phyloP scores from a whole-genome alignment of 306 rosid genomes.

The Pyrus pyrifolia region DNA sequence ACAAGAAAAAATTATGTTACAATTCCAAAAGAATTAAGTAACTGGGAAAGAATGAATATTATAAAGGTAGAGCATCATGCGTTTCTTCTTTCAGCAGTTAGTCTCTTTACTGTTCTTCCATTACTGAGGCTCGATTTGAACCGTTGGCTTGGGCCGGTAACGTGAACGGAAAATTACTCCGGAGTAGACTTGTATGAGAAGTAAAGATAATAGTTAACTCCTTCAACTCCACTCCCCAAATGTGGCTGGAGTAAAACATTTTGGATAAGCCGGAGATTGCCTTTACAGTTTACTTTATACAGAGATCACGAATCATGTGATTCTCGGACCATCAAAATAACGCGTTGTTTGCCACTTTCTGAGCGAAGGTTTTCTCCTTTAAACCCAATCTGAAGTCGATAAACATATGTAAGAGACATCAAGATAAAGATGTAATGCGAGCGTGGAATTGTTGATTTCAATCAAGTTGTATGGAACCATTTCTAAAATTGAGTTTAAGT shows the following conservation, averaged over 20 bases:
- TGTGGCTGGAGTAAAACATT: conserved; percentile 11
- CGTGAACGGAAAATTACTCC: conserved; percentile 28
- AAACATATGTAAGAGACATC: neutral
- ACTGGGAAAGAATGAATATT: conserved; percentile 4
- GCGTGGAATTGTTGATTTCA: neutral
- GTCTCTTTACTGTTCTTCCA: conserved; percentile 23
- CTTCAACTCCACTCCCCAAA: conserved; percentile 6
- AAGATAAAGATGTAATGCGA: neutral
- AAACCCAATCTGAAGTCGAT: conserved; percentile 47
- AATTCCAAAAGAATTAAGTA: conserved; percentile 22
- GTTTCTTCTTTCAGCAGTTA: conserved; percentile 8
- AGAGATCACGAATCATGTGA: conserved; percentile 42
- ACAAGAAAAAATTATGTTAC: conserved; percentile 39
- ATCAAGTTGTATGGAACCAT: neutral
- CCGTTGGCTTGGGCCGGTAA: conserved; percentile 33
- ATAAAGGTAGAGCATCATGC: neutral
- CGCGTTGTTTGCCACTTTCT: conserved; percentile 85
- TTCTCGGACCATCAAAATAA: conserved; percentile 74
- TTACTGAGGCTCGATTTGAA: conserved; percentile 29
- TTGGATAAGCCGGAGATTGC: conserved; percentile 13
- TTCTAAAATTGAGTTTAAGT: neutral
- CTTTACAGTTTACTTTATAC: conserved; percentile 13
- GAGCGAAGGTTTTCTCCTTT: conserved; percentile 85
- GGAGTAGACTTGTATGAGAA: conserved; percentile 25
- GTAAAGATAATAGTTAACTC: conserved; percentile 15